These are phyloP conservation scores for Epichloe glyceriae DNA, from an alignment of 2,329 filamentous ascomycete genomes.

Conservation along the genomic window DNA sequence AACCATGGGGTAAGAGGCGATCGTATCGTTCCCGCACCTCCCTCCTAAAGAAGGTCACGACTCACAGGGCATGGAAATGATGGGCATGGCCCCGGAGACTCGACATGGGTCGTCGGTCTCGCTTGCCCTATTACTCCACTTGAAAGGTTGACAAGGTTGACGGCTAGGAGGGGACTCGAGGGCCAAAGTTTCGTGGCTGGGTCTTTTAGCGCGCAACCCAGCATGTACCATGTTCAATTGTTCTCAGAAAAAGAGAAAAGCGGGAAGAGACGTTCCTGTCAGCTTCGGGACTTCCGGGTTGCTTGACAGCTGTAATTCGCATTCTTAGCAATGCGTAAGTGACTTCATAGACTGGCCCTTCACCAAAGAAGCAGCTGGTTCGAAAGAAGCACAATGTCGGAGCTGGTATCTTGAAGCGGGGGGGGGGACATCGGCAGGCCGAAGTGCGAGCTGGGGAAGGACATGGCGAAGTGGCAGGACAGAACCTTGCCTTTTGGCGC, in stretches of 20 bases:
- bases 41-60: slow-evolving; percentile 5
- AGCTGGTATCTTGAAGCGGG: too few relatives aligned
- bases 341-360: too few relatives aligned
- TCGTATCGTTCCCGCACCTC: slow-evolving; percentile 21
- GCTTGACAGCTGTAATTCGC: not conserved
- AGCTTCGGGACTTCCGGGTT: not conserved
- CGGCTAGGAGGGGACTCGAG: not conserved
- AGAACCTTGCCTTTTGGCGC: not conserved
- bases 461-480: too few relatives aligned
- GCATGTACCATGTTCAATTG: not conserved
- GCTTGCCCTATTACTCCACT: too few relatives aligned
- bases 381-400: too few relatives aligned
- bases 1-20: slow-evolving; percentile 11
- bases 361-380: too few relatives aligned
- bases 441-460: too few relatives aligned
- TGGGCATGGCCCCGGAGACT: not conserved
- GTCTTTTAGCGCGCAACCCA: too few relatives aligned
- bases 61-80: not conserved
- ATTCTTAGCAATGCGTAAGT: too few relatives aligned
- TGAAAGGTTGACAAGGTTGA: not conserved
- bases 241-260: not conserved
- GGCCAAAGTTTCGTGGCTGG: not conserved
- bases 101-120: too few relatives aligned
- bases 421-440: too few relatives aligned
- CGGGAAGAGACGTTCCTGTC: not conserved